Conservation (phyloP, 306 rosid species). For the Myrica gale region DNA sequence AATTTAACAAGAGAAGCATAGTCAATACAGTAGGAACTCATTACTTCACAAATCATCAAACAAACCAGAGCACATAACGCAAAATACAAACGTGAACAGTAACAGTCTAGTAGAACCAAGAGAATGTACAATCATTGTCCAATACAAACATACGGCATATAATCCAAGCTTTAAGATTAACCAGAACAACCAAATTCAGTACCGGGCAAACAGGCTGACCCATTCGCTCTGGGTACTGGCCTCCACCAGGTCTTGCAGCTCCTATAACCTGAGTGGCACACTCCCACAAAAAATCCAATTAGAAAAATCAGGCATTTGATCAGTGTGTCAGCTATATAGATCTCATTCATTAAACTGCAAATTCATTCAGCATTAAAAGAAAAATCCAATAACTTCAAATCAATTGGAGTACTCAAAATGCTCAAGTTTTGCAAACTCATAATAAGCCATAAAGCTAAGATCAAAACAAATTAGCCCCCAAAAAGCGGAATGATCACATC, state of each 20-base stretch:
- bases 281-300: slow-evolving; percentile 29
- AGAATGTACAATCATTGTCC: slow-evolving; percentile 19
- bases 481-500: slow-evolving; percentile 25
- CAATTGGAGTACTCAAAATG: slow-evolving; percentile 19
- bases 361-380: slow-evolving; percentile 5
- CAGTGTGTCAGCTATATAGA: slow-evolving; percentile 30
- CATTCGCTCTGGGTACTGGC: slow-evolving; percentile 80
- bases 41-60: slow-evolving; percentile 17
- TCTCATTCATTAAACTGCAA: slow-evolving; percentile 23
- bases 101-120: slow-evolving; percentile 13
- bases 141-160: slow-evolving; percentile 26
- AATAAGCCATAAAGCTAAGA: slow-evolving; percentile 30
- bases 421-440: slow-evolving; percentile 16
- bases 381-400: slow-evolving; percentile 22
- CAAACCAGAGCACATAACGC: slow-evolving; percentile 27
- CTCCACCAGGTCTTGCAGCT: slow-evolving; percentile 64
- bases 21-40: slow-evolving; percentile 30
- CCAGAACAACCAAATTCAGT: slow-evolving; percentile 32
- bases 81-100: background rate
- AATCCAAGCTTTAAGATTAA: slow-evolving; percentile 24
- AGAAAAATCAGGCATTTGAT: slow-evolving; percentile 23
- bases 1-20: slow-evolving; percentile 23
- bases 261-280: slow-evolving; percentile 60
- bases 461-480: slow-evolving; percentile 32
- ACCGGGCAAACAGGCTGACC: slow-evolving; percentile 99